These are phyloP conservation scores for Bonia amplexicaulis DNA, from an alignment of 176 grass and related monocot genomes.

Conservation along the genomic window DNA sequence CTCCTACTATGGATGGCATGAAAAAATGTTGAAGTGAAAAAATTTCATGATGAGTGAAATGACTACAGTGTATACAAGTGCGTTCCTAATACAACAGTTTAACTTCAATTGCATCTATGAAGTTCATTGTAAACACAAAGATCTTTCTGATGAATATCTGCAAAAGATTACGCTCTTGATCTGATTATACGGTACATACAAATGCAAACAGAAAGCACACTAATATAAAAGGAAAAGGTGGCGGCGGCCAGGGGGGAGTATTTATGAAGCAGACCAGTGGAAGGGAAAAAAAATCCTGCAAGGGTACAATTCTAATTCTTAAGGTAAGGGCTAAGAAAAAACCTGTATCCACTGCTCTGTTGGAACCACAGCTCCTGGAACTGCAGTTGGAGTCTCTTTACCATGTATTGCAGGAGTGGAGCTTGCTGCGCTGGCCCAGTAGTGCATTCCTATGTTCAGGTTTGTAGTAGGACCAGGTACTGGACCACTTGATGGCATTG, in stretches of 20 bases:
- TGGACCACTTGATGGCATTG: constrained; percentile 54
- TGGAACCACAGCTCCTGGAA: constrained; percentile 47
- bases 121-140: not conserved
- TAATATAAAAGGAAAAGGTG: constrained; percentile 2
- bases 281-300: constrained; percentile 3
- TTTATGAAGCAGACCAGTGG: not conserved
- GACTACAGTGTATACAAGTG: not conserved
- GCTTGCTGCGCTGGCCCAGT: constrained; percentile 56
- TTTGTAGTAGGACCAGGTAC: constrained; percentile 64
- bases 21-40: not conserved
- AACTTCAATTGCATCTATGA: not conserved
- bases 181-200: not conserved
- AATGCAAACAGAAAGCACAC: not conserved
- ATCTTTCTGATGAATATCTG: not conserved
- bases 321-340: constrained; percentile 19
- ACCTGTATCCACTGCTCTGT: constrained; percentile 84
- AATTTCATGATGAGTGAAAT: not conserved
- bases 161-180: not conserved
- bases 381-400: constrained; percentile 42
- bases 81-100: constrained; percentile 3
- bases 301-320: not conserved
- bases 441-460: constrained; percentile 91
- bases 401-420: constrained; percentile 42
- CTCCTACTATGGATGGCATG: not conserved
- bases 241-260: not conserved